Base-by-base conservation (phyloP, 2,329 filamentous ascomycete species). In the Pseudonectria foliicola region DNA sequence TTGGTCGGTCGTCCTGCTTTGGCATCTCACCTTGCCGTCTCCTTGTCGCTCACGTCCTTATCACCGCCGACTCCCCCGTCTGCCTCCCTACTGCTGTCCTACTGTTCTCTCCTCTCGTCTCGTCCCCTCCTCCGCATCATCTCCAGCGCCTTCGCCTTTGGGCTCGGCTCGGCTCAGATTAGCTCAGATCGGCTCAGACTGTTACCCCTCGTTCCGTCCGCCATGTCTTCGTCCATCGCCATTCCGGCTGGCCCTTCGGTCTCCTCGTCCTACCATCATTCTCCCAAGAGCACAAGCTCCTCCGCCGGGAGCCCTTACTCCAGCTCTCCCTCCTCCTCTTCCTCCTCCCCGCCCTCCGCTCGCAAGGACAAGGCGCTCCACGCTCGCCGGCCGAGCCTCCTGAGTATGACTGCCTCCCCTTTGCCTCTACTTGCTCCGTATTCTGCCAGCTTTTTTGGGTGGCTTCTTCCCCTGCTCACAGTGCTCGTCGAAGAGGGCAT, bases 221-320 rank as follows among this genome's bases (percentile, higher is more conserved):
- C 44, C 47, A 78, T 82, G 77, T 80, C 78, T 40, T 79, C 79
- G 39, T 82, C 78, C 40, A 85, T 85, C 62, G 68, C 73, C 45
- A 86, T 87, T 49, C 81, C 80, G 49, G 59, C 60, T 43, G 62
- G 52, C 28, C 56, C 56, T 27, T 57, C 59, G 33, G 56, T 60
- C 30, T 51, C 57, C 15, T 45, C 54, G 24, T 49, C 52, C 33
- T 66, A 61, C 41, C 53, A 58, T 38, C 56, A 62, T 30, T 60
- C 63, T 3, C 49, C 57, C 43, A 73, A 77, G 55, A 61, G 66
- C 44, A 59, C 61, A 30, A 56, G 55, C 45, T 70, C 66, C 53
- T 73, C 70, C 29, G 61, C 66, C 26, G 47, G 52, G 39, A 64
- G 61, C 46, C 62, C 59, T 7, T 63, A 60, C 45, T 60, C 59